phyloP scores from a whole-genome alignment of 2,329 filamentous ascomycete genomes.

The Penicillium olsonii region DNA sequence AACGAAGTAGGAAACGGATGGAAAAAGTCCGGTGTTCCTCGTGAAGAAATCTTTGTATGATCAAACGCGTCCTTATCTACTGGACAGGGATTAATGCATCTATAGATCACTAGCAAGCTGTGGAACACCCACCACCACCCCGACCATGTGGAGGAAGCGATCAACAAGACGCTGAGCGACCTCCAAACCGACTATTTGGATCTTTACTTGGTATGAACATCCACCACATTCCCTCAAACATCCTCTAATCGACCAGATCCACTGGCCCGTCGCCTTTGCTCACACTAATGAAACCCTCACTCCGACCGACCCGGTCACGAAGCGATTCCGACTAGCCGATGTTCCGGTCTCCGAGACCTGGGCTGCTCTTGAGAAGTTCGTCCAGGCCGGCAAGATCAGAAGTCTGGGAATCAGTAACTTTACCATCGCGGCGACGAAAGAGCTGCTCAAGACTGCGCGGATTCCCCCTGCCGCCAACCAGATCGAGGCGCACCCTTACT shows the following conservation, averaged over 20 bases:
- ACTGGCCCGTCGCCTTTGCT: slow-evolving; percentile 37
- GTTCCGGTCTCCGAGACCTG: slow-evolving; percentile 36
- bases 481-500: slow-evolving; percentile 67
- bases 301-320: slow-evolving; percentile 27
- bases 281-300: slow-evolving; percentile 31
- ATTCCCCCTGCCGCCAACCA: slow-evolving; percentile 64
- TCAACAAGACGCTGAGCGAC: slow-evolving; percentile 53
- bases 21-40: slow-evolving; percentile 35
- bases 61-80: slow-evolving; percentile 8
- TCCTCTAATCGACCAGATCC: slow-evolving; percentile 28
- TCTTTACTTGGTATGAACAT: slow-evolving; percentile 47
- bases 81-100: neutral
- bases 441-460: slow-evolving; percentile 42
- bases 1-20: slow-evolving; percentile 34
- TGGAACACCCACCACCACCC: slow-evolving; percentile 59
- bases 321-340: slow-evolving; percentile 30
- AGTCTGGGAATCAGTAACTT: slow-evolving; percentile 43
- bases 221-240: neutral
- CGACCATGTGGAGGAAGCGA: slow-evolving; percentile 51
- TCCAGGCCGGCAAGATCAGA: slow-evolving; percentile 35
- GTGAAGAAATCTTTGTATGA: slow-evolving; percentile 35
- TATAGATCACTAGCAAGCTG: slow-evolving; percentile 57
- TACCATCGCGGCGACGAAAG: slow-evolving; percentile 39
- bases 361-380: slow-evolving; percentile 38
- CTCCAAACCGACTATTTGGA: slow-evolving; percentile 57